Evolutionary conservation across 495 filamentous ascomycete genomes (phyloP), one percentile per base, ranked within the genome.

Genomic region (Xylaria acuta): DNA sequence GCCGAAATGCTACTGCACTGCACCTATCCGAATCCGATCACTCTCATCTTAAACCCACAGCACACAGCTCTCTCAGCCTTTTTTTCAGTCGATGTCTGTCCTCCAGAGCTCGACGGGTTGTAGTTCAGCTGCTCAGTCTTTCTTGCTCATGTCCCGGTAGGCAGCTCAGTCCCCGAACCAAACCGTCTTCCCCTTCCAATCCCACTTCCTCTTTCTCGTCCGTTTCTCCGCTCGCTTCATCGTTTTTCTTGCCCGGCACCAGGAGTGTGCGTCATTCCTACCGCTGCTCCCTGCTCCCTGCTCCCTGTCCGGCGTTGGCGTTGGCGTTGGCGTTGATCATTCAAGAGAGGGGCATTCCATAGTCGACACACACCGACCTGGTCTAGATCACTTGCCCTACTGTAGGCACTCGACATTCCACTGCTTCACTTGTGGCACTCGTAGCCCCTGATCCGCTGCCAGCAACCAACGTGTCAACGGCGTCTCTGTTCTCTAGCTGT

Each of bases 301-400:
- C 38, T 9, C 34, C n/a, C n/a, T n/a, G n/a, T n/a, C n/a, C n/a
- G n/a, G n/a, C n/a, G n/a, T n/a, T n/a, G n/a, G n/a, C n/a, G n/a
- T n/a, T n/a, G n/a, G n/a, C n/a, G n/a, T n/a, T n/a, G 38, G 22
- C 7, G 66, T 45, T 59, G 66, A 69, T 43, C 66, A 32, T 20
- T 54, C 36, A 41, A 49, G 56, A 62, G 69, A 71, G 59, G 56
- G 68, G 68, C 58, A 64, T 70, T 69, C 67, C 67, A 47, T 14
- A 60, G 8, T 69, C 54, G 38, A 60, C 54, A 36, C 30, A 36
- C 11, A 47, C 36, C 36, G 36, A 38, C 36, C 36, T 38, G 36
- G 7, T 7, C 36, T n/a, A n/a, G n/a, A n/a, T n/a, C n/a, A n/a
- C n/a, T n/a, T n/a, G n/a, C n/a, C n/a, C n/a, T n/a, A n/a, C n/a